Evolutionary conservation across 2,329 filamentous ascomycete genomes (phyloP), one percentile per base, ranked within the genome.

Genomic region (Pseudopithomyces chartarum): DNA sequence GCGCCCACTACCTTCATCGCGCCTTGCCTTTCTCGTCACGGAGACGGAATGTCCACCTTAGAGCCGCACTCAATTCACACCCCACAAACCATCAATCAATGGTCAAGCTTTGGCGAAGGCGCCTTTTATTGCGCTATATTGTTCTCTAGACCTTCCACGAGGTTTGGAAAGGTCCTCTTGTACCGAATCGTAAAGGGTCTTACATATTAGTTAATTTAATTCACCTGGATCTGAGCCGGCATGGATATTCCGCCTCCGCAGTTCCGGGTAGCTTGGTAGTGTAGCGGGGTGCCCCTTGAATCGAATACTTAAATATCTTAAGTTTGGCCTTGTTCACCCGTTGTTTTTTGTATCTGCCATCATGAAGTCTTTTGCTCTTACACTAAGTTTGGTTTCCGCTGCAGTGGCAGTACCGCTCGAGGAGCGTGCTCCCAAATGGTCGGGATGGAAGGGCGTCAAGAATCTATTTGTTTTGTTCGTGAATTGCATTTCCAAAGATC

Each of bases 381-480:
- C 62, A 7, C 55, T 72, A 15, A 63, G 63, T 23, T 40, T 73
- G 43, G 66, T 62, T 29, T 54, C 60, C 12, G 56, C 55, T n/a
- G 45, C 54, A 17, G 46, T 68, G 29, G 69, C 70, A 13, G 63
- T 65, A 15, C 68, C 65, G n/a, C 53, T 49, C 2, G 17, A 57
- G 11, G 38, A 48, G 23, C 54, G 56, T 10, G 52, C 50, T 7
- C 59, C 70, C 19, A 59, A 62, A 11, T 74, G 72, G 71, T 64
- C 66, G 1, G 70, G 67, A 43, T 74, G 70, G 71, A 67, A 67
- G 33, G 62, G 64, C n/a, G 66, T 73, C 2, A 68, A 73, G 46
- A 64, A 74, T 42, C 46, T 74, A n/a, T 74, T 74, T 49, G 67
- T 74, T 26, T 74, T 74, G 68, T 70, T 56, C 52, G 61, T 42